Base-by-base conservation (phyloP, 768 basidiomycete genomes). In the Galerina sulciceps region DNA sequence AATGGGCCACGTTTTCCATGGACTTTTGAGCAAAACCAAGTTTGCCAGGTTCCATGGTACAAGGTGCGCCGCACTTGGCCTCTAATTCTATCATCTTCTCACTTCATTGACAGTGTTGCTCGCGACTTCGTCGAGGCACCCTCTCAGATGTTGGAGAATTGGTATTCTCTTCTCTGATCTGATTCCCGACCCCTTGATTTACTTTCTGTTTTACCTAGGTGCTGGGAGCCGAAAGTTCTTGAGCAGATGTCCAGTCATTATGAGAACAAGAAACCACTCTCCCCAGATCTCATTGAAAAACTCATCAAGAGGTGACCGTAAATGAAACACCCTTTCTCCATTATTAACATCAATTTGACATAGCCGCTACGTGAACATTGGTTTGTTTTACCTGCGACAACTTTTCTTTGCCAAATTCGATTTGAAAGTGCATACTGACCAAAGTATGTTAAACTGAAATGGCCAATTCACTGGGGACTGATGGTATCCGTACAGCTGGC, bases 71-170 rank as follows among this genome's bases (percentile, higher is more conserved):
- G 23, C 22, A 13, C 40, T 34, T 47, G 15, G 17, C 45, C 26
- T 4, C 13, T 13, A 22, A 14, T 18, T 2, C 26, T 5, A 18
- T 44, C 22, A 11, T 46, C 40, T 22, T 10, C 20, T 44, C 20
- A 34, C 10, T 37, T 4, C 20, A 37, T 43, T n/a, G 18, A 37
- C 49, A 80, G 84, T 23, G 89, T 91, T 22, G 88, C 89, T 6
- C 75, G 88, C 5, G 92, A 94, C 71, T 93, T 93, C 61, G 93
- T 93, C 10, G 93, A 95, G 73, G 93, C 93, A 2, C 94, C 93
- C 0, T 90, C 89, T 15, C 93, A 96, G 75, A 94, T 94, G 93
- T 77, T 94, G 59, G 94, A 96, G 74, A 93, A 94, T 67, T 95
- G 93, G 93, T 87, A 45, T 15, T 73, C 55, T 73, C 55, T 13